Base-by-base conservation (phyloP, 2,329 filamentous ascomycete species). In the Neonectria magnoliae region DNA sequence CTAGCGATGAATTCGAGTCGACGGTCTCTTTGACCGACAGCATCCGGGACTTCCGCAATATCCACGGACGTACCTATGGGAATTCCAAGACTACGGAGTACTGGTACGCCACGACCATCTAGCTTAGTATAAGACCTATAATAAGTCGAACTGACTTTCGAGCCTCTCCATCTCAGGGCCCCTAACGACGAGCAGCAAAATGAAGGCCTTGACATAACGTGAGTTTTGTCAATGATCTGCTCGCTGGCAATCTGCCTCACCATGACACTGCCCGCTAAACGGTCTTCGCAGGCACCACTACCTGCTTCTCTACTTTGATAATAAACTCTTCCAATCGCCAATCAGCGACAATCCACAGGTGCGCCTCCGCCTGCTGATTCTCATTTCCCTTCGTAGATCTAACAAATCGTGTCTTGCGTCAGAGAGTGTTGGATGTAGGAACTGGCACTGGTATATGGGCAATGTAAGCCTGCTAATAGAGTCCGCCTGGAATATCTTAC, bases 51-150 rank as follows among this genome's bases (percentile, higher is more conserved):
- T 70, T 67, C 47, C 61, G 68, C 13, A 62, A 59, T 33, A 67
- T 68, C 59, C 64, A 70, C 54, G 66, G 68, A 31, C 64, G 67
- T 27, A 70, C 66, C 14, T 70, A 63, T 20, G 66, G 66, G 1
- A 68, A 68, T 60, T 70, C 66, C 48, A 67, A 65, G 59, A 70
- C 68, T 20, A 68, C 66, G 5, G 66, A 68, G 16, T 68, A 66
- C 45, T 66, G 66, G 66, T 68, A 44, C 8, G 66, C 44, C 29
- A 53, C n/a, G 13, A 27, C 51, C 51, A 14, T 31, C 27, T 45
- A 20, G 31, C 38, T 55, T 27, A 18, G 4, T 47, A 9, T 62
- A 5, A 9, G 14, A 25, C 5, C 22, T 36, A 14, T 36, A 5
- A 36, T 36, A 1, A 20, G 50, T 53, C 22, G 58, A 62, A 51